A percentile compares a stretch with the other conserved stretches of the same genome.
These are phyloP conservation scores for Cladobotryum protrusum DNA, from an alignment of 2,329 filamentous ascomycete genomes.

Conservation along the genomic window DNA sequence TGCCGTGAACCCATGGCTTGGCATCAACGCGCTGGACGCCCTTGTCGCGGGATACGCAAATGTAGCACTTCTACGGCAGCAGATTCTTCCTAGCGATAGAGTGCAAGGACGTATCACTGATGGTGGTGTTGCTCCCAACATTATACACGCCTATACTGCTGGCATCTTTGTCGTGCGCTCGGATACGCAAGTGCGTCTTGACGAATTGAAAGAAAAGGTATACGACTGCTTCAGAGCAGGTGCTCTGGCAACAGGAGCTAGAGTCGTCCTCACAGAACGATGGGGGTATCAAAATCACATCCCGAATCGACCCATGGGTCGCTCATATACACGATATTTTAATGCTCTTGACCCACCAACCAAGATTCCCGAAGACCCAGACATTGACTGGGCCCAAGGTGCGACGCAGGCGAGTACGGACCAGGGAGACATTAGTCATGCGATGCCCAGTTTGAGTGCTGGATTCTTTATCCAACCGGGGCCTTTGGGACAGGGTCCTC, in stretches of 20 bases:
- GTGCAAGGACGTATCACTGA: conserved; percentile 46
- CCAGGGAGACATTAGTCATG: conserved; percentile 53
- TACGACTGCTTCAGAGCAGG: conserved; percentile 33
- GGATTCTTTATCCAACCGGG: conserved; percentile 46
- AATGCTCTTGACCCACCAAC: conserved; percentile 31
- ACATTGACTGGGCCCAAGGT: conserved; percentile 35
- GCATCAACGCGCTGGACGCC: conserved; percentile 53
- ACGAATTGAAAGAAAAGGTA: conserved; percentile 35
- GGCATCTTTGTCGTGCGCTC: conserved; percentile 41
- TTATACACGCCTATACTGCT: conserved; percentile 46
- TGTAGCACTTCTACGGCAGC: conserved; percentile 48
- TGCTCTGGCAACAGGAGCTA: conserved; percentile 38
- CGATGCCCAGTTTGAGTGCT: conserved; percentile 47
- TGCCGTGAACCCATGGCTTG: conserved; percentile 49
- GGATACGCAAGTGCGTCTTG: conserved; percentile 34
- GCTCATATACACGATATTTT: conserved; percentile 39
- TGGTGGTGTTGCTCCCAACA: conserved; percentile 46
- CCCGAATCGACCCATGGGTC: conserved; percentile 44
- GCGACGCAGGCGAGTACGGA: conserved; percentile 51
- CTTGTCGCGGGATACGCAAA: conserved; percentile 41
- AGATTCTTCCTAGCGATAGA: conserved; percentile 45
- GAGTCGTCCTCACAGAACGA: conserved; percentile 31
- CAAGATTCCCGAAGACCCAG: conserved; percentile 29
- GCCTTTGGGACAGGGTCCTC: conserved; percentile 32
- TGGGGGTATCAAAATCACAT: conserved; percentile 49